phyloP scores from a whole-genome alignment of 108 stramenopile genomes.

The Epithemia pelagica region DNA sequence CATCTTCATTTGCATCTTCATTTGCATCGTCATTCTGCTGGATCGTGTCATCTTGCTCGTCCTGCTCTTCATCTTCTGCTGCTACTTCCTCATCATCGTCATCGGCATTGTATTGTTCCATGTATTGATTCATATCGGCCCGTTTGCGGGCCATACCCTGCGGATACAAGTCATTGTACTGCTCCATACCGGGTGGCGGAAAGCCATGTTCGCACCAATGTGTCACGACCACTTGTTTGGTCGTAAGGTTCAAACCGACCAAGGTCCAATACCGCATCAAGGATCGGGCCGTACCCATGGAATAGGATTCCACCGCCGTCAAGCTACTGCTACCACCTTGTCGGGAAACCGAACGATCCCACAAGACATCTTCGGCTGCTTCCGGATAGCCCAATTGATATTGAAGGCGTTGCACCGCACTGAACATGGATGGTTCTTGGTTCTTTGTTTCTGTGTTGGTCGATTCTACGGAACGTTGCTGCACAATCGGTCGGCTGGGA shows the following conservation, averaged over 20 bases:
- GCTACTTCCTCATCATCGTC: not conserved
- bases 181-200: constrained; percentile 73
- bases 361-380: constrained; percentile 64
- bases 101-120: not conserved
- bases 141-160: not conserved
- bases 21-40: not conserved
- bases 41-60: not conserved
- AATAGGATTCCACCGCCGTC: constrained; percentile 77
- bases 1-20: not conserved
- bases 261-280: constrained; percentile 59
- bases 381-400: constrained; percentile 86
- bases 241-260: constrained; percentile 72
- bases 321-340: too few species aligned
- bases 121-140: not conserved
- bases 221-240: constrained; percentile 71
- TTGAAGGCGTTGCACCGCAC: constrained; percentile 72
- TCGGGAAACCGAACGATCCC: constrained; percentile 45
- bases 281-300: constrained; percentile 72
- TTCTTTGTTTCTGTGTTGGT: not conserved
- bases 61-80: not conserved
- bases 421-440: not conserved
- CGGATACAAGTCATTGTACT: constrained; percentile 45
- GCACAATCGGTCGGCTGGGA: constrained; percentile 80
- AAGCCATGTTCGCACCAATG: constrained; percentile 74
- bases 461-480: constrained; percentile 78